Conservation (phyloP, 2,329 filamentous ascomycete species). For the Penicillium concentricum region DNA sequence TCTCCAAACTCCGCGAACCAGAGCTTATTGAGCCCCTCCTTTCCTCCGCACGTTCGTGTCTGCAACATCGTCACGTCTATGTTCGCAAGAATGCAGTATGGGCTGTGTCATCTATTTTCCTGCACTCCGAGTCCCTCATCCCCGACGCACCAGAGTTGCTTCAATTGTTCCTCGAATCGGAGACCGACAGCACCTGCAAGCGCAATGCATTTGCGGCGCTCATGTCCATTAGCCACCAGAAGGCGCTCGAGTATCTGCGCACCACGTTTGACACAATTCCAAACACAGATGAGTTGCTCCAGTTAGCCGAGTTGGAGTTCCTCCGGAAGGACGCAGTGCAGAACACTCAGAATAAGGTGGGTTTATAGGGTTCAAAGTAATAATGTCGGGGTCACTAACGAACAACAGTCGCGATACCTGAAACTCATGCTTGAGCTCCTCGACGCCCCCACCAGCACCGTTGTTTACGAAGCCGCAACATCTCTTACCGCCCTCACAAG, state of each 20-base stretch:
- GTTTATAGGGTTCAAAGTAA: conserved; percentile 18
- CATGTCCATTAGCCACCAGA: conserved; percentile 87
- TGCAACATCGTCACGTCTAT: conserved; percentile 95
- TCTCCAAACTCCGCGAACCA: conserved; percentile 91
- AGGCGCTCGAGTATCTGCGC: conserved; percentile 83
- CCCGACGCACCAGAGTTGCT: conserved; percentile 94
- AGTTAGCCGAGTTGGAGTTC: conserved; percentile 93
- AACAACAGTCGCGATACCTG: conserved; percentile 73
- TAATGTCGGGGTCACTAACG: conserved; percentile 26
- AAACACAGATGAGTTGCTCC: conserved; percentile 89
- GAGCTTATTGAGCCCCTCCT: conserved; percentile 96
- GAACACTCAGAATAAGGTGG: conserved; percentile 88
- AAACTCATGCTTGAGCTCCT: conserved; percentile 94
- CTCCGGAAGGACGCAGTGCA: conserved; percentile 96
- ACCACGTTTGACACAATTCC: conserved; percentile 89
- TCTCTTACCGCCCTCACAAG: conserved; percentile 90
- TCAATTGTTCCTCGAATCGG: conserved; percentile 80
- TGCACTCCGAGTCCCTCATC: conserved; percentile 86
- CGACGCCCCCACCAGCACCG: conserved; percentile 88
- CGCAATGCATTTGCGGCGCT: conserved; percentile 94
- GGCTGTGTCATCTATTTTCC: conserved; percentile 87
- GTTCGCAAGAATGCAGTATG: conserved; percentile 98
- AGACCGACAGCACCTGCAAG: conserved; percentile 95
- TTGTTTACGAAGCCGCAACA: conserved; percentile 95
- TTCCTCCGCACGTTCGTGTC: conserved; percentile 84